Percentiles rank a stretch among this genome's conserved stretches.
Conservation (phyloP, 345 rosid genomes). For the Corchorus olitorius region DNA sequence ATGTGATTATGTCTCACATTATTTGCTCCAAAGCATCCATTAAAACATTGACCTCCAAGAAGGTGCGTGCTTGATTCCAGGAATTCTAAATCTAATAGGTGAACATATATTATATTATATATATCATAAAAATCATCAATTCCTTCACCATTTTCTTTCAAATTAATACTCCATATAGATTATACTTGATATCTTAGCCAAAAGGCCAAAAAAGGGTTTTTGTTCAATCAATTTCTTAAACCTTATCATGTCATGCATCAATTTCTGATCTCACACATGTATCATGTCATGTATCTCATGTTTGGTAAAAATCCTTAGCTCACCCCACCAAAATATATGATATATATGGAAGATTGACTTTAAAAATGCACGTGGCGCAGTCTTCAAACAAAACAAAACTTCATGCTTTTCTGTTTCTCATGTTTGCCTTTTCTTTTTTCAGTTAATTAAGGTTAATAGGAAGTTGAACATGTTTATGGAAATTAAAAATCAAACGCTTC, state of each 20-base stretch:
- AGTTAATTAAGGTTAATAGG: too few species aligned
- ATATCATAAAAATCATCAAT: background rate
- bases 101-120: too few species aligned
- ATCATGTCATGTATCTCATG: background rate
- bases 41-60: background rate
- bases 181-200: conserved; percentile 6
- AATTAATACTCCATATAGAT: too few species aligned
- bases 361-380: background rate
- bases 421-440: background rate
- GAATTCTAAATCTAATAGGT: background rate
- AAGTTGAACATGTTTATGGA: too few species aligned
- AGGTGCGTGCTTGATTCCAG: background rate
- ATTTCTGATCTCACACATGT: background rate
- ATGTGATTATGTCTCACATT: too few species aligned
- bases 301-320: too few species aligned
- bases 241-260: background rate
- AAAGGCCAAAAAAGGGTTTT: conserved; percentile 7
- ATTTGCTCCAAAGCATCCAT: background rate
- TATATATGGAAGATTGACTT: too few species aligned
- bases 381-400: background rate
- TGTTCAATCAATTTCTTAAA: too few species aligned
- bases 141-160: background rate
- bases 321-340: too few species aligned
- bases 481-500: too few species aligned
- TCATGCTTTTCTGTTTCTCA: background rate